Evolutionary conservation across 169 alveolate genomes (phyloP), one percentile per base, ranked within the genome.

Genomic region (Pseudocohnilembus persalinus): DNA sequence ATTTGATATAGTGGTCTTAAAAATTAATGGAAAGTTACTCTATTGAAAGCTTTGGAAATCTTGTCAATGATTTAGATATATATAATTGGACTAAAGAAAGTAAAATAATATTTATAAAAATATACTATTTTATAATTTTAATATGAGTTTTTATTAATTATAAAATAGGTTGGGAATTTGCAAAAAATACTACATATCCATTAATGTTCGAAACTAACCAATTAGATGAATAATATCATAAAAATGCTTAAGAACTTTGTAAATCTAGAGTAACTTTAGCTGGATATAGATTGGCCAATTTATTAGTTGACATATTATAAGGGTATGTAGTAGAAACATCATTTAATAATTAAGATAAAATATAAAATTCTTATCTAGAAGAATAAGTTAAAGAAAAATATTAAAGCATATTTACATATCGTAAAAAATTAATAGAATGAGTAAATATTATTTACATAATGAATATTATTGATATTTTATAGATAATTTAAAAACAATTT

Each of bases 221-320:
- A 29, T 25, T 87, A 20, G 76, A 84, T 75, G 73, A 75, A n/a
- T 81, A 87, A 0, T 87, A 78, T 82, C 63, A 35, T 24, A 24
- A 65, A 0, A 28, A 33, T 35, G 73, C 85, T 24, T 75, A 78
- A 31, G 82, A 65, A 32, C 0, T 65, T 0, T 31, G 31, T 29
- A 83, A 79, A 31, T 29, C 77, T 32, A 33, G 79, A 73, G 28
- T 85, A 24, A 82, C 86, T 32, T 76, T 85, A 30, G 90, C 83
- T 30, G 90, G 90, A 68, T 79, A 79, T 31, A 77, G 90, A 79
- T 85, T 85, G 78, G 90, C 90, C 28, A 81, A 85, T 49, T 72
- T 31, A 28, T 32, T 64, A 49, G 20, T 49, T 20, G 4, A 4
- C 4, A 11, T 49, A 49, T 49, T 11, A 4, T 11, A 49, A 49